These are phyloP conservation scores for Populus davidiana DNA, from an alignment of 345 rosid species.

Conservation along the genomic window DNA sequence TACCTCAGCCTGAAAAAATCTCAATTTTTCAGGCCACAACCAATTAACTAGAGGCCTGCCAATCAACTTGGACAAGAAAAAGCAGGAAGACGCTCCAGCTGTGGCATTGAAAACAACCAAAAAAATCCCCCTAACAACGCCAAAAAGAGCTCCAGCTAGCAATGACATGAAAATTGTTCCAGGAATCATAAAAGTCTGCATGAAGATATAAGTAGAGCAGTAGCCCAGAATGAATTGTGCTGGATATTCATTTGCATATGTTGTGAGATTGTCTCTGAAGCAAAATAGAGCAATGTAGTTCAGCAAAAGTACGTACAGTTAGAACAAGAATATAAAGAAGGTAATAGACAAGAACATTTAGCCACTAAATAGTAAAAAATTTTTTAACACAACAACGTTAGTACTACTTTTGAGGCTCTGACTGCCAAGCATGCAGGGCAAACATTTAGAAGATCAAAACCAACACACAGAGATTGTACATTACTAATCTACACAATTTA, in stretches of 20 bases:
- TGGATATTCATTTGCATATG: slow-evolving; percentile 73
- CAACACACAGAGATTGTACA: background rate
- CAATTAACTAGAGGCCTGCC: slow-evolving; percentile 88
- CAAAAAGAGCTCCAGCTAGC: slow-evolving; percentile 98
- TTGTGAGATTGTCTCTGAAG: slow-evolving; percentile 77
- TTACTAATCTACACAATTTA: background rate
- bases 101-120: slow-evolving; percentile 91
- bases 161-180: slow-evolving; percentile 98
- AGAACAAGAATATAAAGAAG: background rate
- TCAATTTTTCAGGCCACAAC: slow-evolving; percentile 96
- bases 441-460: background rate
- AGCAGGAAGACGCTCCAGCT: slow-evolving; percentile 93
- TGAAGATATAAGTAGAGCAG: slow-evolving; percentile 93
- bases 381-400: background rate
- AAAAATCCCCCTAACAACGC: slow-evolving; percentile 77
- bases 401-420: background rate
- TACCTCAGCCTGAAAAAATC: slow-evolving; percentile 97
- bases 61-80: slow-evolving; percentile 82
- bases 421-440: background rate
- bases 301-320: slow-evolving; percentile 5
- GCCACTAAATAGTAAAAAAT: background rate
- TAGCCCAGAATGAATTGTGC: slow-evolving; percentile 83
- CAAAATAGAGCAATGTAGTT: slow-evolving; percentile 7
- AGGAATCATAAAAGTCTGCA: slow-evolving; percentile 99
- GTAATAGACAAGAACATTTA: background rate